Evolutionary conservation across 2,329 filamentous ascomycete genomes (phyloP), one percentile per base, ranked within the genome.

Genomic region (Neofusicoccum sp.): DNA sequence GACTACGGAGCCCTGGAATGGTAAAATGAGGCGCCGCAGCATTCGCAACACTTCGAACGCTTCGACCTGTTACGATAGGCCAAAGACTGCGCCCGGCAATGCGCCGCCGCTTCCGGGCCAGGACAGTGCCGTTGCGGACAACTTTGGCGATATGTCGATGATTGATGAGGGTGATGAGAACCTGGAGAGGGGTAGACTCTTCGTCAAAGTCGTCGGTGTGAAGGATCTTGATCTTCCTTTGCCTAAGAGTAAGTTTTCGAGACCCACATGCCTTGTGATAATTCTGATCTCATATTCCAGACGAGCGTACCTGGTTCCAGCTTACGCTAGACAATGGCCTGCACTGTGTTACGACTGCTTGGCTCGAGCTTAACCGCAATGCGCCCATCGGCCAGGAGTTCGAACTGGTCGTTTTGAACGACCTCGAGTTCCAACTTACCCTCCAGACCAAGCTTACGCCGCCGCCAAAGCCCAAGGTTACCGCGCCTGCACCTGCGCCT

Each of bases 321-420:
- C 84, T 99, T 9, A 99, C 95, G 0, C 84, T 99, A n/a, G 95
- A 99, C 75, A 99, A 99, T 65, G 95, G 95, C 28, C 86, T 99
- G 1, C 95, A 99, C 74, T 99, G 95, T 70, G 95, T 99, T 14
- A 99, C 95, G 0, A 99, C 95, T 3, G 89, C 92, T 0, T 97
- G 92, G 90, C 82, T 98, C 7, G 95, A 99, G 74, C 82, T 99
- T 62, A 92, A 91, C 20, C 89, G 90, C 67, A 93, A 90, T 62
- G 93, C 95, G 2, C 92, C 95, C 0, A 98, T 99, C 67, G 95
- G 93, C 6, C 95, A 99, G 71, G 95, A 99, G 73, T 99, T 99
- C 68, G 95, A 99, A 78, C 86, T 99, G 45, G 93, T 98, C 33
- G 95, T 99, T 28, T 88, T 96, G 53, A 95, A 96, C 67, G 95